These are phyloP conservation scores for Metschnikowia koreensis DNA, from an alignment of 805 yeast species.

Conservation along the genomic window DNA sequence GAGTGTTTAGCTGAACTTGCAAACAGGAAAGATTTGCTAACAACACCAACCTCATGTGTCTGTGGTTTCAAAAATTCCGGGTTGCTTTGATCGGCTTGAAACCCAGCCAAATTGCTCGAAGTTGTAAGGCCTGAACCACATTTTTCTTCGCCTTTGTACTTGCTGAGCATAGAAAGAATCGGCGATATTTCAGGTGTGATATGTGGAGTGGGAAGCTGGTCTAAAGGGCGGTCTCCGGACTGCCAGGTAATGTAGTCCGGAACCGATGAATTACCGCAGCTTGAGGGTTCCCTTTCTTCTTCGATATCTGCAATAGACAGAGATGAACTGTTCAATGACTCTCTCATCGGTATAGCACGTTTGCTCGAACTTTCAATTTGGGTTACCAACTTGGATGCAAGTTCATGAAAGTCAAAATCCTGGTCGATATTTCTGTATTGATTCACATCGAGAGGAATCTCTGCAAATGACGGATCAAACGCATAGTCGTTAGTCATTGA, in stretches of 20 bases:
- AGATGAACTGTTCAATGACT: neutral
- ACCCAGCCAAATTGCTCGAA: neutral
- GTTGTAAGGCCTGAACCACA: neutral
- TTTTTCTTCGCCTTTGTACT: conserved; percentile 14
- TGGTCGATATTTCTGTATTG: conserved; percentile 56
- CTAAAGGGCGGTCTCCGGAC: neutral
- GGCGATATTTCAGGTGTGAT: conserved; percentile 40
- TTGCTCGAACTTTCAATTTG: neutral
- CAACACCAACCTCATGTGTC: neutral
- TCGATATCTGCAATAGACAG: conserved; percentile 5
- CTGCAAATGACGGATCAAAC: conserved; percentile 48
- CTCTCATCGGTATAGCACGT: neutral
- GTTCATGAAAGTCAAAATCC: conserved; percentile 50
- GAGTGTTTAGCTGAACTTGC: neutral
- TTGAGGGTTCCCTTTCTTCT: neutral
- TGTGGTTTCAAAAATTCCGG: neutral
- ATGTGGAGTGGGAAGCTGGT: conserved; percentile 33
- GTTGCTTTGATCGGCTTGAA: neutral
- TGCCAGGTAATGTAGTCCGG: conserved; percentile 1
- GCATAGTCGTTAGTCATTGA: conserved; percentile 27
- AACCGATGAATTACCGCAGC: neutral
- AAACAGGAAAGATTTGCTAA: conserved; percentile 7
- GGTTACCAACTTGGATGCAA: conserved; percentile 11
- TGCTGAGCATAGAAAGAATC: conserved; percentile 28
- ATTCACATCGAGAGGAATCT: conserved; percentile 57